Base-by-base conservation (phyloP, 345 rosid species). In the Moricandia arvensis region DNA sequence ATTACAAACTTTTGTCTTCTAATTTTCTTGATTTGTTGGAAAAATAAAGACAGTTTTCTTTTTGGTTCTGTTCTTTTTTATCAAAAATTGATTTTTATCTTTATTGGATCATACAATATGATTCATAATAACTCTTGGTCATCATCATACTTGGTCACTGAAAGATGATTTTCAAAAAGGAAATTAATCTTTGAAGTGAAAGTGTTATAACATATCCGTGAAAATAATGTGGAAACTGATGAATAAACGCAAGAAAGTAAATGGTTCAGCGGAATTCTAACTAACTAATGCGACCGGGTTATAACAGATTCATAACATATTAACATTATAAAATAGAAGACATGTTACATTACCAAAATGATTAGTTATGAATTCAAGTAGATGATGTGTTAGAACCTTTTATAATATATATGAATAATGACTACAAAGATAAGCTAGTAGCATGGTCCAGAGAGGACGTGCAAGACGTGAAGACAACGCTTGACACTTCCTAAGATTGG, bases 381-480 rank as follows among this genome's bases (percentile, higher is more conserved):
- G 63, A 76, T 41, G 38, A 63, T 76, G 15, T 29, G 71, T 49
- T 16, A 16, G 10, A 59, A 58, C 13, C 8, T 45, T 59, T 18
- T 16, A 31, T 53, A 45, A 5, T 45, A 1, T 33, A 33, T 26
- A 29, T 51, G 57, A 66, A 69, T 63, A 58, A 69, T 41, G 45
- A 41, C 62, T 61, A 62, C 6, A 51, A 62, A 29, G 75, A 76
- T 69, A 76, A 61, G 12, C 54, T 16, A 38, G 51, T 29, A 53
- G 30, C 45, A 33, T 71, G 80, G 67, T 71, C 4, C 4, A 34
- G 31, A 58, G 80, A 71, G 76, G 72, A 76, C 80, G 84, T 86
- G 87, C 79, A 79, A 77, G 76, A 83, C 87, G 86, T 84, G 88
- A 73, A 75, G 80, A 73, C 89, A 80, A 71, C 62, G 31, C 35